Percentiles rank a stretch among this genome's conserved stretches.
Conservation (phyloP, 2,329 filamentous ascomycete species). For the Clonostachys rhizophaga region DNA sequence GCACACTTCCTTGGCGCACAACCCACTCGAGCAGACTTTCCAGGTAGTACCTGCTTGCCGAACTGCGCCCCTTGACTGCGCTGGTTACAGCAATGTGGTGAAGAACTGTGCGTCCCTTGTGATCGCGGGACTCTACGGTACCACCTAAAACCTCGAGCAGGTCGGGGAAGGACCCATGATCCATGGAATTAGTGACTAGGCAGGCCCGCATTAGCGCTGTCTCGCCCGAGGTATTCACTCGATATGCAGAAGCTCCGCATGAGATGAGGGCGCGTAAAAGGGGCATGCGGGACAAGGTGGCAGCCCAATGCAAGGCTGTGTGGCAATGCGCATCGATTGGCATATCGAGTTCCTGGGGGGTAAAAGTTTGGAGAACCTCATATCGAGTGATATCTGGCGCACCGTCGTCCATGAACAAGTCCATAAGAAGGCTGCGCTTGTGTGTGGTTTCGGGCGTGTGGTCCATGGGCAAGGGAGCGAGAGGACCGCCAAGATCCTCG, state of each 20-base stretch:
- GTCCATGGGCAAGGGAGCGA: constrained; percentile 61
- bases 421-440: constrained; percentile 78
- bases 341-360: constrained; percentile 79
- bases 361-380: constrained; percentile 71
- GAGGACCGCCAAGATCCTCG: constrained; percentile 50
- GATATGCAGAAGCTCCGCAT: constrained; percentile 80
- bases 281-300: constrained; percentile 81
- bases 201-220: constrained; percentile 92
- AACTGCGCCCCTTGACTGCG: constrained; percentile 87
- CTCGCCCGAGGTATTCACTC: constrained; percentile 85
- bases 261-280: constrained; percentile 77
- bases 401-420: constrained; percentile 73
- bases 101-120: constrained; percentile 84
- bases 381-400: constrained; percentile 68
- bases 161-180: constrained; percentile 85
- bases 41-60: constrained; percentile 91
- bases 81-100: constrained; percentile 97
- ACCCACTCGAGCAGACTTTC: constrained; percentile 94
- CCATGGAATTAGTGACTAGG: constrained; percentile 89
- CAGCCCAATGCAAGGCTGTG: constrained; percentile 93
- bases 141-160: constrained; percentile 83
- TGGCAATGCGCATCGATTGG: constrained; percentile 87
- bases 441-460: constrained; percentile 64
- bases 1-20: constrained; percentile 73
- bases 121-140: constrained; percentile 86